Conservation (phyloP, 1,284 basidiomycete genomes). For the Athelia sp. region DNA sequence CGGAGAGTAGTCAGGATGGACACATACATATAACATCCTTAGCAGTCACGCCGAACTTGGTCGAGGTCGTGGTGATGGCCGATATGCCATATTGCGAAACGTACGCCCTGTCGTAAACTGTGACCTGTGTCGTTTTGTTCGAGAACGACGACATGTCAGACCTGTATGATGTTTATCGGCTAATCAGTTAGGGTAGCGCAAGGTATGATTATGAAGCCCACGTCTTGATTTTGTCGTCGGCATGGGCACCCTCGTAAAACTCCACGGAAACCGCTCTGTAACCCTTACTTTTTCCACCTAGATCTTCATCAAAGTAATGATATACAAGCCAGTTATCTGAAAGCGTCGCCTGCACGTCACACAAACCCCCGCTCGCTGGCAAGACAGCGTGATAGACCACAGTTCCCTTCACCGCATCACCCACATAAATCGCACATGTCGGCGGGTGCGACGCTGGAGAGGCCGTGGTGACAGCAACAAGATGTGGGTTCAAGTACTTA, state of each 20-base stretch:
- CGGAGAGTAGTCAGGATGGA: background rate
- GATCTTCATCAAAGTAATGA: slow-evolving; percentile 67
- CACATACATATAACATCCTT: slow-evolving; percentile 81
- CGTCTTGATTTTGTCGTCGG: slow-evolving; percentile 70
- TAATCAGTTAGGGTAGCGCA: slow-evolving; percentile 1
- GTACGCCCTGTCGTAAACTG: slow-evolving; percentile 68
- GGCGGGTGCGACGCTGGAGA: slow-evolving; percentile 9
- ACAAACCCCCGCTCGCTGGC: slow-evolving; percentile 39
- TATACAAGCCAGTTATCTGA: slow-evolving; percentile 95
- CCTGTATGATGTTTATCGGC: slow-evolving; percentile 33
- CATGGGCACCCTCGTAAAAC: slow-evolving; percentile 71
- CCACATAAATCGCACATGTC: slow-evolving; percentile 64
- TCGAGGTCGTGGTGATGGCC: slow-evolving; percentile 71
- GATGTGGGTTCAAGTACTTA: slow-evolving; percentile 90
- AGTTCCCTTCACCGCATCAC: slow-evolving; percentile 78
- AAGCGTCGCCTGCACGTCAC: slow-evolving; percentile 65
- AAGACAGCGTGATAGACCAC: slow-evolving; percentile 63
- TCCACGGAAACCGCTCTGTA: slow-evolving; percentile 78
- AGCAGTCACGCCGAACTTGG: slow-evolving; percentile 83
- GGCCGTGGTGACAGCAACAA: slow-evolving; percentile 64
- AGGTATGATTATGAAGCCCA: slow-evolving; percentile 24
- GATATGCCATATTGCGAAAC: slow-evolving; percentile 66
- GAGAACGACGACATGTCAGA: slow-evolving; percentile 72
- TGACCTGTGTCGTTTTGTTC: slow-evolving; percentile 43
- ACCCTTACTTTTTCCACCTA: slow-evolving; percentile 53